These are phyloP conservation scores for Peronospora farinosa DNA, from an alignment of 352 stramenopile species.

Conservation along the genomic window DNA sequence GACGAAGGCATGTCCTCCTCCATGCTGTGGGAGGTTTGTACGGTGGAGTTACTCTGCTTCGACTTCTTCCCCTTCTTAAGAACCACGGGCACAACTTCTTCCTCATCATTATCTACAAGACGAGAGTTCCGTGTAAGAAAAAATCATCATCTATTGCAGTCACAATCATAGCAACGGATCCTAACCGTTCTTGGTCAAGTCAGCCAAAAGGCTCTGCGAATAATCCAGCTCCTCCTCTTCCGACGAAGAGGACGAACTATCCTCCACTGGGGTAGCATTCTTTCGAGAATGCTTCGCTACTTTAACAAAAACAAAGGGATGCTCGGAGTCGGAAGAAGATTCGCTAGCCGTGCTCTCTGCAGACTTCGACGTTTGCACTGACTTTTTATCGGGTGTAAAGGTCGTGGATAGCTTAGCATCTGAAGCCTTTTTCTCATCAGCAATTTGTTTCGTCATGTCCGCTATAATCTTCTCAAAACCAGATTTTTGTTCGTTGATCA, in stretches of 20 bases:
- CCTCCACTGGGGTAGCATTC: slow-evolving; percentile 17
- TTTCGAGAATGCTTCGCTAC: slow-evolving; percentile 18
- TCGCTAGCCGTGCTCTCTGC: slow-evolving; percentile 20
- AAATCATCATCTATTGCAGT: slow-evolving; percentile 18
- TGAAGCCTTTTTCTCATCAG: slow-evolving; percentile 19
- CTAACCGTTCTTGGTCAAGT: slow-evolving; percentile 63
- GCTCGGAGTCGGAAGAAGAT: slow-evolving; percentile 30
- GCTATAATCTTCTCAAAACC: slow-evolving; percentile 45
- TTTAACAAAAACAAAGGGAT: slow-evolving; percentile 9
- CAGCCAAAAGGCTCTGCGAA: slow-evolving; percentile 65
- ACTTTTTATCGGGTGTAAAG: slow-evolving; percentile 15
- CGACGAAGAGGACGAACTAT: slow-evolving; percentile 31
- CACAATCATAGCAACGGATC: slow-evolving; percentile 22
- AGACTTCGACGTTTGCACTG: slow-evolving; percentile 27
- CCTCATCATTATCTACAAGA: slow-evolving; percentile 29
- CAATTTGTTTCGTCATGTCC: slow-evolving; percentile 31
- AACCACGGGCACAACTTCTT: slow-evolving; percentile 19
- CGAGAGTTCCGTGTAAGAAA: slow-evolving; percentile 14
- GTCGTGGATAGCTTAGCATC: slow-evolving; percentile 10
- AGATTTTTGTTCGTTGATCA: slow-evolving; percentile 10
- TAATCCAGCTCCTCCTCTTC: slow-evolving; percentile 70
- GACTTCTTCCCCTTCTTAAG: slow-evolving; percentile 25
- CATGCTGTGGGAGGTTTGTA: slow-evolving; percentile 38
- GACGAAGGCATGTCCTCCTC: slow-evolving; percentile 42
- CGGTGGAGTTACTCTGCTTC: slow-evolving; percentile 25